phyloP scores from a whole-genome alignment of 2,329 filamentous ascomycete genomes.

The Helotiales sp. region DNA sequence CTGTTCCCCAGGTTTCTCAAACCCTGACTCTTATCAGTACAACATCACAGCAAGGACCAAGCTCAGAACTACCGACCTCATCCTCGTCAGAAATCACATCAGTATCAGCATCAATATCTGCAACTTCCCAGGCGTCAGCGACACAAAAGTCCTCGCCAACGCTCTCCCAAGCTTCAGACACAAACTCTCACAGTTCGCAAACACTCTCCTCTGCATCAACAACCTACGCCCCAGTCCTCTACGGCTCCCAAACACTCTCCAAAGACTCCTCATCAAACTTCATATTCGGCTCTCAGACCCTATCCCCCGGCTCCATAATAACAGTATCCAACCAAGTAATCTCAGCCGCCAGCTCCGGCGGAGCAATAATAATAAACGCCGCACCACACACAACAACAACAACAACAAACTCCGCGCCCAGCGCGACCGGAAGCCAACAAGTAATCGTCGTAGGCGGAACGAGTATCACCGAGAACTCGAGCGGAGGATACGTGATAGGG shows the following conservation, averaged over 20 bases:
- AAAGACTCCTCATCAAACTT: slow-evolving; percentile 19
- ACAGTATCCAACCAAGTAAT: slow-evolving; percentile 26
- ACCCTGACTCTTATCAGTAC: background rate
- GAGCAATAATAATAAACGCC: slow-evolving; percentile 26
- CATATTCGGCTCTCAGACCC: slow-evolving; percentile 28
- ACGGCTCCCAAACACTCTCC: slow-evolving; percentile 24
- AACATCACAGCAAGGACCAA: background rate
- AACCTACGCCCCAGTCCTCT: slow-evolving; percentile 17
- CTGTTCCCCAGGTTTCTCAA: background rate
- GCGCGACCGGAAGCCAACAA: slow-evolving; percentile 3
- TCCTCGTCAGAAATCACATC: background rate
- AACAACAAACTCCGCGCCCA: slow-evolving; percentile 2
- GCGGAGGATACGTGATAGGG: slow-evolving; percentile 19
- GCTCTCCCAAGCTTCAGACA: background rate
- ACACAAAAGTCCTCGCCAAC: slow-evolving; percentile 1
- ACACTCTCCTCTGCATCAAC: slow-evolving; percentile 8
- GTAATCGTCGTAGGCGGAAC: slow-evolving; percentile 24
- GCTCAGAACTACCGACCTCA: background rate
- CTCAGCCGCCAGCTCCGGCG: slow-evolving; percentile 19
- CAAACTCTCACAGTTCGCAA: background rate
- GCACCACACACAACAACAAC: slow-evolving; percentile 7
- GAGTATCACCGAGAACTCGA: slow-evolving; percentile 23
- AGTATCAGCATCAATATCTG: background rate
- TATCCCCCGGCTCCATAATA: slow-evolving; percentile 26
- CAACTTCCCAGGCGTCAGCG: too few relatives aligned